A percentile compares a stretch with the other conserved stretches of the same genome.
Evolutionary conservation across 192 early-diverging fungal species (phyloP).

Genomic region (Dispira simplex): DNA sequence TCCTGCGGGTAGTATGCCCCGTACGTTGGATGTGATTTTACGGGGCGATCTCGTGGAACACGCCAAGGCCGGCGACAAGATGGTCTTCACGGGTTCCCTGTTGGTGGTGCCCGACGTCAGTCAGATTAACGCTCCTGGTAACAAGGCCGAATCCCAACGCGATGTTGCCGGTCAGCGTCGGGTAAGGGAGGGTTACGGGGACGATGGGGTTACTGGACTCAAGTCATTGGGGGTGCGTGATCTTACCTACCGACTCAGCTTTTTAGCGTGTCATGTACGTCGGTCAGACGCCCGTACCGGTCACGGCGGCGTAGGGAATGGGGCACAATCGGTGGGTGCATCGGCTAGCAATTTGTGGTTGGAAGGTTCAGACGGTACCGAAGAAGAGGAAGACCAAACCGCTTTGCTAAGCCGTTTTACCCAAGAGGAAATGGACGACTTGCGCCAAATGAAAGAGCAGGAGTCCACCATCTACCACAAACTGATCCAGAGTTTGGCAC

Average conservation of each 20-base stretch:
- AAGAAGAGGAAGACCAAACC: conserved; percentile 43
- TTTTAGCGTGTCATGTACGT: conserved; percentile 71
- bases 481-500: conserved; percentile 70
- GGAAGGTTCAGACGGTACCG: conserved; percentile 38
- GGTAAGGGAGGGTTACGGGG: conserved; percentile 35
- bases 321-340: conserved; percentile 9
- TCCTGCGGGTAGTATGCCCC: conserved; percentile 92
- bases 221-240: conserved; percentile 83
- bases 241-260: conserved; percentile 82
- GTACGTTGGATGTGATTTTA: conserved; percentile 89
- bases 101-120: conserved; percentile 86
- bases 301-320: background rate
- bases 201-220: conserved; percentile 71
- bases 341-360: conserved; percentile 15
- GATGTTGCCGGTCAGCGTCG: conserved; percentile 23
- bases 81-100: conserved; percentile 72
- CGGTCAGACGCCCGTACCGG: conserved; percentile 26
- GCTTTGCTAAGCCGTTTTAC: conserved; percentile 46
- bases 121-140: conserved; percentile 61
- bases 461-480: conserved; percentile 54
- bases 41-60: conserved; percentile 85
- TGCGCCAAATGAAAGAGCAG: conserved; percentile 45
- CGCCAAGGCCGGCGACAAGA: conserved; percentile 90
- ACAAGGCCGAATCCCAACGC: conserved; percentile 37
- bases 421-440: conserved; percentile 56